phyloP scores from a whole-genome alignment of 2,329 filamentous ascomycete species.

The Cladophialophora bantiana region DNA sequence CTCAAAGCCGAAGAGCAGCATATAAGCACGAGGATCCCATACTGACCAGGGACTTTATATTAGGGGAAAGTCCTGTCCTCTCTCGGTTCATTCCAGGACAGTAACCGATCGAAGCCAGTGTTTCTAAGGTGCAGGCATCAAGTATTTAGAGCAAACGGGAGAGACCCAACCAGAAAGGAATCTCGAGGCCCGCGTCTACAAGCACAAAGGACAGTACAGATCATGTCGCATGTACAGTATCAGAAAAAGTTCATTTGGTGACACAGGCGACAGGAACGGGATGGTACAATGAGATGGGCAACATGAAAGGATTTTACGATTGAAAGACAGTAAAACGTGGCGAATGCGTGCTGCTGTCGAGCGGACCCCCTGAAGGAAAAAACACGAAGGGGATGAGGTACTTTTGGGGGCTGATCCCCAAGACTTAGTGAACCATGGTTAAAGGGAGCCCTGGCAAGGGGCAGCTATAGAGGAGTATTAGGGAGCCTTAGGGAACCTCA shows the following conservation, averaged over 20 bases:
- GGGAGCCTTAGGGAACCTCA: too few relatives aligned
- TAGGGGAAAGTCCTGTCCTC: too few relatives aligned
- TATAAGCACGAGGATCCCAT: neutral
- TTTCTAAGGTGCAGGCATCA: neutral
- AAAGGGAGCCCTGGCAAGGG: neutral
- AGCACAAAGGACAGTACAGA: too few relatives aligned
- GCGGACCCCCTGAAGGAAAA: neutral
- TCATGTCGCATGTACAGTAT: too few relatives aligned
- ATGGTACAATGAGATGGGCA: neutral
- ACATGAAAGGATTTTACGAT: constrained; percentile 4
- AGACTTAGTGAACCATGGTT: neutral
- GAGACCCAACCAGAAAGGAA: too few relatives aligned
- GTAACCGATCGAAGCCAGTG: neutral
- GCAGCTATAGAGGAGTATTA: too few relatives aligned
- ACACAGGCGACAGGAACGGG: neutral
- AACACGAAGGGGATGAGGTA: too few relatives aligned
- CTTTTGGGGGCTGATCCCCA: neutral
- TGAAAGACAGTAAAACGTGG: constrained; percentile 5
- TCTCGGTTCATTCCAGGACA: neutral
- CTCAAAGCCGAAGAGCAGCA: neutral
- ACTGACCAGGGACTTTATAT: neutral
- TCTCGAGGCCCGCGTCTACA: too few relatives aligned
- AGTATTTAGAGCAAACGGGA: too few relatives aligned
- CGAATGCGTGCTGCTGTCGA: neutral
- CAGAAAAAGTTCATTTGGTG: neutral